Evolutionary conservation across 2,329 filamentous ascomycete genomes (phyloP), one percentile per base, ranked within the genome.

Genomic region (Juglanconis oblonga): DNA sequence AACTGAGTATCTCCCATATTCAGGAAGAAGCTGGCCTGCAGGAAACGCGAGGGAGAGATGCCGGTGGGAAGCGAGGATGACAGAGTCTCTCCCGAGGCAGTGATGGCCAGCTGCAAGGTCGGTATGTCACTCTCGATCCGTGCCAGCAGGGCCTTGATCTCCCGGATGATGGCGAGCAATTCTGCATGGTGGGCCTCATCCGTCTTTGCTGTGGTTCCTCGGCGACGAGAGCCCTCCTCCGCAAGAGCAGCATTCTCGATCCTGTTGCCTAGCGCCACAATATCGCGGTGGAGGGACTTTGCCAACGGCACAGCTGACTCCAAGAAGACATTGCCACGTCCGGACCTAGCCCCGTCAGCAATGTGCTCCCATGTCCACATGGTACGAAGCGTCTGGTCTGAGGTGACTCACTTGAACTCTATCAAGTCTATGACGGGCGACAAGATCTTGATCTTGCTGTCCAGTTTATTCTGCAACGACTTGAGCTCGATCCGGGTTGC

Each of bases 101-200:
- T 95, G 65, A 99, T 96, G 58, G 95, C 95, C 33, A 99, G 81
- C 67, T 95, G 97, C 71, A 99, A 89, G 3, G 97, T 79, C 0
- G 94, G 94, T 10, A 98, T 91, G 11, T 94, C 90, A 72, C 95
- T 89, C 72, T 98, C 94, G 63, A 99, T 96, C 8, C 89, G 86
- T 10, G 79, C 76, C 2, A 98, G 81, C 3, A 99, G 76, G 11
- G 77, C 80, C 69, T 87, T 90, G 69, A 97, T 94, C 50, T 93
- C 90, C 10, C 77, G 71, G 55, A 94, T 85, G 64, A 98, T 90
- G 44, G 78, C 75, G 55, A 84, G 81, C 29, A 97, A 78, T 68
- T 94, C 87, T 2, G 78, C 73, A 58, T 88, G 82, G 62, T 84
- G 87, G 60, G 83, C 77, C 13, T 81, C 80, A 31, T 81, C 78